Evolutionary conservation across 1,284 basidiomycete genomes (phyloP), one percentile per base, ranked within the genome.

Genomic region (Puccinia novopanici): DNA sequence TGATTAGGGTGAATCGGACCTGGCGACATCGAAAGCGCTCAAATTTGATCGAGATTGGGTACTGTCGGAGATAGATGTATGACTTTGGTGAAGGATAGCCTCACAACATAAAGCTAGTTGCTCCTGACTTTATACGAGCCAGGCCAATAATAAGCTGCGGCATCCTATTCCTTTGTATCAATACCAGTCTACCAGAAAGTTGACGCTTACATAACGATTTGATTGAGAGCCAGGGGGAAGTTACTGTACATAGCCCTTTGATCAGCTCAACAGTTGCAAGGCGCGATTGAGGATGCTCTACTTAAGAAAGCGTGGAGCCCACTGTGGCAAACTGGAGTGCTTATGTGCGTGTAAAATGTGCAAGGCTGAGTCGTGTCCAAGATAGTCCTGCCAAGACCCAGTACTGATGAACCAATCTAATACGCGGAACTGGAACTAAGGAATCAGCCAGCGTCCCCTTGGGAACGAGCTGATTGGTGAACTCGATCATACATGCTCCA

Each of bases 1-100:
- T 65, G 42, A 42, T 65, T 65, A 22, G 61, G 61, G 61, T 65
- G 61, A 42, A 65, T 42, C n/a, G 61, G 61, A n/a, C 3, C 37
- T 65, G 61, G n/a, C 8, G 15, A 42, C 61, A 65, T 65, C 61
- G 37, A n/a, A 61, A 61, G 30, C 9, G 15, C 57, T 61, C 24
- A 9, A 61, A 42, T 65, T 42, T 4, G 61, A 42, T 65, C 37
- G 61, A 42, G 37, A 65, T 22, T 61, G 59, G 34, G 8, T 15
- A 19, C 59, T 61, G 17, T 6, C 24, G 59, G 30, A 65, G 61
- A 65, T 65, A 42, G 15, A n/a, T 5, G 8, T 65, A 65, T 9
- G 59, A 42, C 42, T 5, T 65, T 34, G 30, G 37, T 42, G 30
- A 22, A 34, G 30, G 40, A 42, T 40, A 15, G 61, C 10, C 61